Base-by-base conservation (phyloP, 1,284 basidiomycete genomes). In the Leccinum fuscescens region DNA sequence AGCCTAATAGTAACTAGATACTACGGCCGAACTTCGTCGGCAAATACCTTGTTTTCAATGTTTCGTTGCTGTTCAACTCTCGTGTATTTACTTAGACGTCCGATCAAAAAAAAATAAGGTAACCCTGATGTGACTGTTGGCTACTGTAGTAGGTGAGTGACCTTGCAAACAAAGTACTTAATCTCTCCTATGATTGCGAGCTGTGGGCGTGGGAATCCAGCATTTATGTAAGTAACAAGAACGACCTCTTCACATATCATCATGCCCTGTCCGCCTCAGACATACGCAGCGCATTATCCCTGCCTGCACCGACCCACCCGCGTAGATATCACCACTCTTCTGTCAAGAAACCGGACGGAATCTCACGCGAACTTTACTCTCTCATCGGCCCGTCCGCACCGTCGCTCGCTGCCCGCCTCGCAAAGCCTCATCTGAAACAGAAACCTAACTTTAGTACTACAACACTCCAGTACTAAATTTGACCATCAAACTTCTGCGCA, bases 321-420 rank as follows among this genome's bases (percentile, higher is more conserved):
- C 67, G 69, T 49, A 74, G 53, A 33, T 22, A 57, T 6, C 51
- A 53, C 35, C 2, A 59, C 5, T 4, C 62, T 0, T 67, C 79
- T 0, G 62, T 79, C 3, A 80, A 82, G 68, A 93, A 92, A 74
- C 91, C 90, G 1, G 92, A 94, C 35, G 96, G 96, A 24, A 96
- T 98, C 65, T 90, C 94, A 0, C 82, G 95, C 65, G 96, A 98
- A 75, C 82, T 99, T 3, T 98, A 93, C 75, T 89, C 93, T 1
- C 85, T 99, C 62, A 96, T 99, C 65, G 97, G 96, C 17, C 88
- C 94, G 66, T 92, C 93, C 59, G 90, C 90, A 5, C 94, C 96
- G 2, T 89, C 90, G 1, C 81, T 98, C 44, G 86, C 86, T 0
- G 84, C 87, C 33, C 86, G 88, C 66, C 80, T 89, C 62, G 83